These are phyloP conservation scores for Lumnitzera littorea DNA, from an alignment of 345 rosid genomes.

Conservation along the genomic window DNA sequence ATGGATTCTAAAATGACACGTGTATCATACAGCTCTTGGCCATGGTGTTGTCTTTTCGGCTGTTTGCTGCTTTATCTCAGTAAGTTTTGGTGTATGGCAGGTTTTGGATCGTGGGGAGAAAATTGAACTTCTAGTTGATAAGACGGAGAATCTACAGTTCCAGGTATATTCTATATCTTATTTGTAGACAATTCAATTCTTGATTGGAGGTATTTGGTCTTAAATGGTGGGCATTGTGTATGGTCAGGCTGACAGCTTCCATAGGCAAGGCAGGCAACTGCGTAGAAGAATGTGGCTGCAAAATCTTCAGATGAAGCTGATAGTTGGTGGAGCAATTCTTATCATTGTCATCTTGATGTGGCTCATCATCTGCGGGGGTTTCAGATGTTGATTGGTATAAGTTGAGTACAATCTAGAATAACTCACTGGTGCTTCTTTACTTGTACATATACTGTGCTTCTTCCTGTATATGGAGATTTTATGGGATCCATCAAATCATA, in stretches of 20 bases:
- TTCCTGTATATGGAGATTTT: too few species aligned
- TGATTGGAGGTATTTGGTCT: too few species aligned
- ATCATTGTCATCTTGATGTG: conserved; percentile 55
- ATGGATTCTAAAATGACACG: too few species aligned
- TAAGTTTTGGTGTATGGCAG: conserved; percentile 21
- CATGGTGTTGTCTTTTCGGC: too few species aligned
- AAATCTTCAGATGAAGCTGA: conserved; percentile 77
- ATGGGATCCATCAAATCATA: too few species aligned
- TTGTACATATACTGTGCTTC: too few species aligned
- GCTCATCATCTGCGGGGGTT: conserved; percentile 62
- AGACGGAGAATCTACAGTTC: conserved; percentile 85
- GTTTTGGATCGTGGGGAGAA: conserved; percentile 97
- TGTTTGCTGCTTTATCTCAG: too few species aligned
- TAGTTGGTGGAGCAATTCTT: conserved; percentile 64
- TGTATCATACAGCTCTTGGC: too few species aligned
- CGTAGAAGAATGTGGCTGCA: conserved; percentile 98
- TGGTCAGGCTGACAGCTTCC: conserved; percentile 87
- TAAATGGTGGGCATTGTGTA: too few species aligned
- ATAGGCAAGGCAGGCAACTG: conserved; percentile 93
- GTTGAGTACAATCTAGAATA: too few species aligned
- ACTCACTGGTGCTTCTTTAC: too few species aligned
- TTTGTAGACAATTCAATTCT: background rate
- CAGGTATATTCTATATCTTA: conserved; percentile 41
- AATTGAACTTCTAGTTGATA: conserved; percentile 91
- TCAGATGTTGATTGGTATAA: too few species aligned